These are phyloP conservation scores for Leucosporidium creatinivorum DNA, from an alignment of 768 basidiomycete species.

Conservation along the genomic window DNA sequence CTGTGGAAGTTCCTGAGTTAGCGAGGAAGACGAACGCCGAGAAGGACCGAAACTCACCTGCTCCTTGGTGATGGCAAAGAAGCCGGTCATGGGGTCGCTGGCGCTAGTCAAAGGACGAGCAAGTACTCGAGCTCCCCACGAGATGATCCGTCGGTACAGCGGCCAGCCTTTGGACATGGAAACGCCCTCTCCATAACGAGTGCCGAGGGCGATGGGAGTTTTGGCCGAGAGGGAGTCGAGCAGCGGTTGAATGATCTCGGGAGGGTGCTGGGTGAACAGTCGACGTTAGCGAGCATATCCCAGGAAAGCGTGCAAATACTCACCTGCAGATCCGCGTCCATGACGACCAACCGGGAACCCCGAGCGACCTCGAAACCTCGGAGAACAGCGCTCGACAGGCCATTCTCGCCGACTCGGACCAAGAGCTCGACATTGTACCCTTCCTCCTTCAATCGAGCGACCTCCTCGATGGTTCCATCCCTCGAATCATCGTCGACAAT, in stretches of 20 bases:
- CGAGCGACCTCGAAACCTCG: constrained; percentile 35
- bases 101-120: constrained; percentile 36
- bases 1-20: constrained; percentile 8
- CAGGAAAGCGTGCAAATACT: neutral
- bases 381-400: constrained; percentile 37
- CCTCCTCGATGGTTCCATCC: constrained; percentile 33
- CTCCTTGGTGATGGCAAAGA: constrained; percentile 37
- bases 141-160: constrained; percentile 36
- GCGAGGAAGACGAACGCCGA: neutral
- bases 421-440: constrained; percentile 36
- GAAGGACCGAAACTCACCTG: constrained; percentile 24
- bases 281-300: neutral
- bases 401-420: constrained; percentile 33
- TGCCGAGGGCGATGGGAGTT: constrained; percentile 35
- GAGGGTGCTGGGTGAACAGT: constrained; percentile 35
- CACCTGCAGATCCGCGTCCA: constrained; percentile 39
- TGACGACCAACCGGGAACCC: constrained; percentile 35
- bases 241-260: constrained; percentile 31
- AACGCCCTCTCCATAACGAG: constrained; percentile 37
- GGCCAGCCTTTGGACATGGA: constrained; percentile 38
- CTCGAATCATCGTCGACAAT: constrained; percentile 38
- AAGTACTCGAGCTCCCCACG: constrained; percentile 36
- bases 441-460: constrained; percentile 26
- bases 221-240: constrained; percentile 27
- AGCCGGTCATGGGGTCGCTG: constrained; percentile 39